phyloP scores from a whole-genome alignment of 805 yeast genomes.

The Scheffersomyces amazonensis region DNA sequence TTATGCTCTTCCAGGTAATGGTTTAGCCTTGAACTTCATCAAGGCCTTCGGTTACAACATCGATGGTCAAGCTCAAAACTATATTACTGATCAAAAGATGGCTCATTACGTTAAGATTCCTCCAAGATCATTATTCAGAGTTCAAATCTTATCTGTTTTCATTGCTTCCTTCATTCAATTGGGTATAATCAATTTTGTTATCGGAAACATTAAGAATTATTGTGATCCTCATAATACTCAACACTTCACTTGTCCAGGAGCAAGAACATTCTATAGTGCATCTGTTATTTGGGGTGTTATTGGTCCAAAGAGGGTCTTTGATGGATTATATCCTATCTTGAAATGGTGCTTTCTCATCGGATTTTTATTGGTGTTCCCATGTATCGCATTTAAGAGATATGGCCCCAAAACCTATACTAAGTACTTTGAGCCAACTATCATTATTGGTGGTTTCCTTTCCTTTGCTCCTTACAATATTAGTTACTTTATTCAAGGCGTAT shows the following conservation, averaged over 20 bases:
- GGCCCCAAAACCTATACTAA: constrained; percentile 10
- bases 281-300: constrained; percentile 49
- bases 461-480: constrained; percentile 46
- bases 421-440: constrained; percentile 49
- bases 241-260: constrained; percentile 22
- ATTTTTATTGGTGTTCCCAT: constrained; percentile 16
- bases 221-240: constrained; percentile 18
- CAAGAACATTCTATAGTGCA: constrained; percentile 41
- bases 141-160: constrained; percentile 22
- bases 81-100: constrained; percentile 25
- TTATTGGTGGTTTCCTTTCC: constrained; percentile 42
- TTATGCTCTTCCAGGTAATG: constrained; percentile 24
- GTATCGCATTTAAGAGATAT: constrained; percentile 14
- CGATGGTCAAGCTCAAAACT: constrained; percentile 29
- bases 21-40: constrained; percentile 17
- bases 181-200: constrained; percentile 19
- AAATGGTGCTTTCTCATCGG: constrained; percentile 58
- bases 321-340: constrained; percentile 45
- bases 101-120: constrained; percentile 39
- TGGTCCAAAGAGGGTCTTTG: constrained; percentile 54
- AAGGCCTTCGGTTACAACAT: constrained; percentile 24
- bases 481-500: constrained; percentile 53
- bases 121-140: constrained; percentile 38
- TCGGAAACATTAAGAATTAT: constrained; percentile 13
- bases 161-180: constrained; percentile 18